Base-by-base conservation (phyloP, 2,329 filamentous ascomycete genomes). In the Mycocentrospora acerina region DNA sequence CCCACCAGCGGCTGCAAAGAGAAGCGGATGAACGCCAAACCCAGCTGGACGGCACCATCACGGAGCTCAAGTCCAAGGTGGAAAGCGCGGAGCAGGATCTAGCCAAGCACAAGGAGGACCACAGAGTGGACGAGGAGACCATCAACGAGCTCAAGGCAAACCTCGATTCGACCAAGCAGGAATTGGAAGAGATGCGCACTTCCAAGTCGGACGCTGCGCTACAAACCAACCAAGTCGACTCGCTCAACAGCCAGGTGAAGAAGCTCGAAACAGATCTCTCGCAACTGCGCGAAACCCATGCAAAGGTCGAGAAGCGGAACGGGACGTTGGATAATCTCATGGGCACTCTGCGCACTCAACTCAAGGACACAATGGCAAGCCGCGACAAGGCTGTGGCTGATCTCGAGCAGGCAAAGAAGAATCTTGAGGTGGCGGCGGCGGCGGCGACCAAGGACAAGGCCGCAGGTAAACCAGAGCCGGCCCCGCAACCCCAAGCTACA, bases 271-370 rank as follows among this genome's bases (percentile, higher is more conserved):
- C 35, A 2, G 60, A 67, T 27, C 46, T 70, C 11, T 37, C 53
- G 12, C 42, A 60, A 32, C 36, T 67, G 12, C 59, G 55, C 16
- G 55, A 58, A 3, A 50, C 55, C 5, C 59, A 63, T 22, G 39
- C 57, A 7, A 66, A 67, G 49, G 71, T 69, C 32, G 73, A 79
- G 46, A 81, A 81, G 64, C 72, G 74, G 13, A 62, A 73, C 17
- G 70, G 73, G 17, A 78, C 79, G 1, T 62, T 82, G 34, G 76
- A 80, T 38, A 68, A 70, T n/a, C 59, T 83, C 14, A 72, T 82
- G 24, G 71, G 72, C n/a, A 77, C 66, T 22, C 64, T 83, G 15
- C 73, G 74, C 24, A 67, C 68, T 13, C 76, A 82, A 53, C 57
- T 81, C 11, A 74, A 76, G 55, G 68, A 74, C n/a, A 73, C 76